Conservation (phyloP, 805 yeast genomes). For the Yamadazyma paraphyllophila region DNA sequence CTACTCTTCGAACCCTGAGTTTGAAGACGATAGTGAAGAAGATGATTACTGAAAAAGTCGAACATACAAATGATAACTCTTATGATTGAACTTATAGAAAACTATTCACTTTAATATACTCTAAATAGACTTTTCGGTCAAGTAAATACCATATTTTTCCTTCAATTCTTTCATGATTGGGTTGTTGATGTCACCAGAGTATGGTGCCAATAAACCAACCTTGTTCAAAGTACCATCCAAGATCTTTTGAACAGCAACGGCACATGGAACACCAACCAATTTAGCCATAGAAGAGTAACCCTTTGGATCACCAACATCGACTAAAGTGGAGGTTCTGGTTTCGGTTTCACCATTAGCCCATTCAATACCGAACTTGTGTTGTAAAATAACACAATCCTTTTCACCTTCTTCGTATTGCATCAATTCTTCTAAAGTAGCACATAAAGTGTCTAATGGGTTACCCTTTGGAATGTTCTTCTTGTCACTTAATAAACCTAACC, state of each 20-base stretch:
- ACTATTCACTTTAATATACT: background rate
- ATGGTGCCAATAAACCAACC: constrained; percentile 89
- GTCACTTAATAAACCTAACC: constrained; percentile 91
- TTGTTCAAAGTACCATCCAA: constrained; percentile 73
- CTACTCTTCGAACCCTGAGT: constrained; percentile 33
- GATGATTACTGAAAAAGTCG: background rate
- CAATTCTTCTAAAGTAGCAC: constrained; percentile 92
- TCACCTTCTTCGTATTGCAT: constrained; percentile 96
- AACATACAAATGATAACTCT: background rate
- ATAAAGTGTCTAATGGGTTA: constrained; percentile 91
- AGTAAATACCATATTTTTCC: constrained; percentile 82
- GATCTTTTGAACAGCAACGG: constrained; percentile 87
- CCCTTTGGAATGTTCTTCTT: constrained; percentile 80
- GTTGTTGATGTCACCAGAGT: constrained; percentile 83
- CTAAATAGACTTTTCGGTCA: constrained; percentile 78
- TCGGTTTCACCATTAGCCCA: constrained; percentile 92
- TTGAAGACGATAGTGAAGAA: constrained; percentile 21
- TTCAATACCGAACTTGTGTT: constrained; percentile 96
- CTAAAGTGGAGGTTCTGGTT: constrained; percentile 91
- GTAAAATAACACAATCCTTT: constrained; percentile 91
- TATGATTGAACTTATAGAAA: too few species aligned
- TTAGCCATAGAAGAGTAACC: constrained; percentile 98
- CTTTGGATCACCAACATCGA: constrained; percentile 84
- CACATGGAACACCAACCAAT: constrained; percentile 97
- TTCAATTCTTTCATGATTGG: constrained; percentile 90